Conservation (phyloP, 1,284 basidiomycete genomes). For the Ceratobasidium sp. region DNA sequence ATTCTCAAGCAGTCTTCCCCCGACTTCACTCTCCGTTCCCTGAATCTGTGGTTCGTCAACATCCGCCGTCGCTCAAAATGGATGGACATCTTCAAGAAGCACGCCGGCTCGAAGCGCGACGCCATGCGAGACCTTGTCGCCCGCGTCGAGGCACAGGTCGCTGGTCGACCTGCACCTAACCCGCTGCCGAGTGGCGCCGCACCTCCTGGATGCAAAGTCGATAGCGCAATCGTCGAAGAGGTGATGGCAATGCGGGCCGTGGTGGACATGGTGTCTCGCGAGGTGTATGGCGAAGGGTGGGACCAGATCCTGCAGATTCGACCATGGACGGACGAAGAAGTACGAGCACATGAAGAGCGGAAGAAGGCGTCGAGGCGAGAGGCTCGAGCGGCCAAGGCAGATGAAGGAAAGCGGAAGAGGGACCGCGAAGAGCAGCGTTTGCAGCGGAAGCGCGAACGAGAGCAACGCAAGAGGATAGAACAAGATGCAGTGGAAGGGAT, state of each 20-base stretch:
- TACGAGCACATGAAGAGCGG: slow-evolving; percentile 29
- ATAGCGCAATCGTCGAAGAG: slow-evolving; percentile 32
- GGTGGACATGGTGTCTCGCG: slow-evolving; percentile 40
- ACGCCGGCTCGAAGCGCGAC: slow-evolving; percentile 39
- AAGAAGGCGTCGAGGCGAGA: slow-evolving; percentile 29
- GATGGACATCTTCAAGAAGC: slow-evolving; percentile 41
- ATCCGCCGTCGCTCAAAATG: slow-evolving; percentile 41
- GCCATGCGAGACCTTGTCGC: slow-evolving; percentile 40
- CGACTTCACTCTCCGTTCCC: slow-evolving; percentile 37
- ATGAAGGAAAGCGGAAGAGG: slow-evolving; percentile 6
- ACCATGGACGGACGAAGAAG: slow-evolving; percentile 39
- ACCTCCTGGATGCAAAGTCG: slow-evolving; percentile 22
- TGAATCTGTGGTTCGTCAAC: slow-evolving; percentile 43
- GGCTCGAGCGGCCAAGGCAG: slow-evolving; percentile 18
- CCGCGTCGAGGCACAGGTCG: slow-evolving; percentile 33
- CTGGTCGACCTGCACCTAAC: slow-evolving; percentile 32
- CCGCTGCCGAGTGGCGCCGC: slow-evolving; percentile 21
- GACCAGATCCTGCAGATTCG: slow-evolving; percentile 18
- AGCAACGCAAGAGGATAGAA: slow-evolving; percentile 24
- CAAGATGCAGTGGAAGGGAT: slow-evolving; percentile 25
- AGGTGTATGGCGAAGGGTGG: slow-evolving; percentile 38
- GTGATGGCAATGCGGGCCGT: slow-evolving; percentile 37
- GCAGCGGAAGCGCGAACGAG: slow-evolving; percentile 21
- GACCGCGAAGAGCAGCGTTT: slow-evolving; percentile 28
- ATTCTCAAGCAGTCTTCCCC: slow-evolving; percentile 28